Conservation (phyloP, 306 rosid genomes). For the Bauhinia variegata region DNA sequence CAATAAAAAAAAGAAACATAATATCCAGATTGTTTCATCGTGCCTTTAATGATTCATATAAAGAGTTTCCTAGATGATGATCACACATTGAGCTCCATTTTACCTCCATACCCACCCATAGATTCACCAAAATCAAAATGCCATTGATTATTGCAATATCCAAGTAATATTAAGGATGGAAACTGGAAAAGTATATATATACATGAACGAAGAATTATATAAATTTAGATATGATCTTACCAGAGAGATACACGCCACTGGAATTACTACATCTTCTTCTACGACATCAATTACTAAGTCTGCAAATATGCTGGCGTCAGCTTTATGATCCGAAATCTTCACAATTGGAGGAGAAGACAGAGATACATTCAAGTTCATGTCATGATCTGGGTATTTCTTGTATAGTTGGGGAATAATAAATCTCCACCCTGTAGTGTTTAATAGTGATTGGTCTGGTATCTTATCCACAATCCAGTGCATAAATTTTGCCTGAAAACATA, state of each 20-base stretch:
- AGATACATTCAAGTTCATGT: slow-evolving; percentile 80
- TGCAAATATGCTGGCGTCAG: slow-evolving; percentile 46
- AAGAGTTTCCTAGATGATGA: background rate
- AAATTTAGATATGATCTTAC: slow-evolving; percentile 48
- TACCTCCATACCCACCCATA: slow-evolving; percentile 1
- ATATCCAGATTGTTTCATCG: background rate
- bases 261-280: slow-evolving; percentile 59
- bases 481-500: slow-evolving; percentile 71
- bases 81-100: slow-evolving; percentile 4
- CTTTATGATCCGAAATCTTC: slow-evolving; percentile 59
- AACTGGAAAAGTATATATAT: background rate
- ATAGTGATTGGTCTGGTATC: slow-evolving; percentile 77
- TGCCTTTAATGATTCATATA: background rate
- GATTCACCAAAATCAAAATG: slow-evolving; percentile 15
- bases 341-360: slow-evolving; percentile 75
- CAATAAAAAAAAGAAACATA: background rate
- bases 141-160: background rate
- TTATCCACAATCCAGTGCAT: slow-evolving; percentile 91
- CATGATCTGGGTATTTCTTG: slow-evolving; percentile 84
- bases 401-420: slow-evolving; percentile 85
- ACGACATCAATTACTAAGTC: slow-evolving; percentile 75
- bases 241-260: slow-evolving; percentile 89
- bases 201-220: slow-evolving; percentile 16
- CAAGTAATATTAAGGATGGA: slow-evolving; percentile 12
- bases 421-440: slow-evolving; percentile 96